Percentiles rank a stretch among this genome's conserved stretches.
phyloP scores from a whole-genome alignment of 345 rosid genomes.

The Capsella bursapastoris region DNA sequence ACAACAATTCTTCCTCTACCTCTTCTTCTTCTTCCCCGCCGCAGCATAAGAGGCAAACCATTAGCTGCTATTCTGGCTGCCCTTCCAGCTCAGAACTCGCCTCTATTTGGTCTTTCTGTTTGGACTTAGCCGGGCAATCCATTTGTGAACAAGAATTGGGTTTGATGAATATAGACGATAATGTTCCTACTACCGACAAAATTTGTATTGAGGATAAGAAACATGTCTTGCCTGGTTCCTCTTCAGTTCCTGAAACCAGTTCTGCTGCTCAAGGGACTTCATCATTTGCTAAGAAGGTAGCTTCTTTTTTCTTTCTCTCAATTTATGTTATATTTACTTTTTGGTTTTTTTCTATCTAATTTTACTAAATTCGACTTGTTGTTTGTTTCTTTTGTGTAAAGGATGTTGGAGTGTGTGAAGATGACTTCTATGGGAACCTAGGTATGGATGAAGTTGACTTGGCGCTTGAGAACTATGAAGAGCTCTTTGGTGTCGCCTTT shows the following conservation, averaged over 20 bases:
- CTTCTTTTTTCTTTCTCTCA: background rate
- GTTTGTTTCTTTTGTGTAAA: conserved; percentile 21
- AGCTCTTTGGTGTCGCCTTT: conserved; percentile 85
- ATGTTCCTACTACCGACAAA: conserved; percentile 45
- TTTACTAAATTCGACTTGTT: conserved; percentile 15
- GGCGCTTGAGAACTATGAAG: conserved; percentile 90
- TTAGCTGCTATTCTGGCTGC: conserved; percentile 86
- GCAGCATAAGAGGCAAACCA: conserved; percentile 73
- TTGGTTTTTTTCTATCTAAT: background rate
- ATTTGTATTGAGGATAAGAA: conserved; percentile 51
- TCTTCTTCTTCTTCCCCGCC: conserved; percentile 45
- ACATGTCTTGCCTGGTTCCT: conserved; percentile 31
- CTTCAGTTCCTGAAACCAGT: conserved; percentile 45
- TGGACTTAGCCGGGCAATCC: conserved; percentile 57
- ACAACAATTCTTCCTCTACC: conserved; percentile 37
- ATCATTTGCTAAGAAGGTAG: conserved; percentile 71
- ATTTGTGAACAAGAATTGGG: conserved; percentile 81
- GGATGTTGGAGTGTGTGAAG: conserved; percentile 49
- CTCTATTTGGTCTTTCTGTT: conserved; percentile 82
- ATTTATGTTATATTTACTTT: background rate
- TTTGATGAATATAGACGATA: conserved; percentile 79
- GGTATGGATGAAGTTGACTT: conserved; percentile 91
- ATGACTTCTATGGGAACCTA: conserved; percentile 68
- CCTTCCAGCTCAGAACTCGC: conserved; percentile 91
- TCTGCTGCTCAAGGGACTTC: conserved; percentile 48